phyloP scores from a whole-genome alignment of 129 eudicot species.

The Pulicaria dysenterica region DNA sequence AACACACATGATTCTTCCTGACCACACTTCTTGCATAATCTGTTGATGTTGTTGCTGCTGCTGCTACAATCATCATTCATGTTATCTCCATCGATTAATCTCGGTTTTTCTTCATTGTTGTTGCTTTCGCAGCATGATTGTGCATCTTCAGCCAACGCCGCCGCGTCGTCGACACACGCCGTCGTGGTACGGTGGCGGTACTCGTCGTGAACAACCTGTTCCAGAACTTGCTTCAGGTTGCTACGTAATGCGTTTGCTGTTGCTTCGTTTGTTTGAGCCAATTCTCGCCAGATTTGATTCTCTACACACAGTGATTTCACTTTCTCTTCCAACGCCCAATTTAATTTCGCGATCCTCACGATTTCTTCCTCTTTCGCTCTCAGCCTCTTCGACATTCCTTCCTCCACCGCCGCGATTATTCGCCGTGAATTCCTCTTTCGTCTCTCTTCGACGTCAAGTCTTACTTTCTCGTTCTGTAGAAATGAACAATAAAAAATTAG shows the following conservation, averaged over 20 bases:
- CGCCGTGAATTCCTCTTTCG: constrained; percentile 53
- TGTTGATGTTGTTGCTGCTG: constrained; percentile 13
- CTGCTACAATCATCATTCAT: constrained; percentile 29
- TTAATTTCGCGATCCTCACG: constrained; percentile 59
- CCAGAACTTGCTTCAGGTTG: constrained; percentile 69
- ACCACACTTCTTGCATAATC: constrained; percentile 74
- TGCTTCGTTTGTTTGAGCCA: constrained; percentile 92
- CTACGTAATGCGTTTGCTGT: constrained; percentile 74
- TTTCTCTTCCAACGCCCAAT: constrained; percentile 67
- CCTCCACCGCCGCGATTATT: constrained; percentile 62
- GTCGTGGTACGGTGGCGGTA: constrained; percentile 24
- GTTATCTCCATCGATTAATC: constrained; percentile 4
- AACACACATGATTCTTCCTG: constrained; percentile 67
- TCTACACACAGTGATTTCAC: constrained; percentile 69
- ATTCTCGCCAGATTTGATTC: constrained; percentile 85
- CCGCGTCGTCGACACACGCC: constrained; percentile 34
- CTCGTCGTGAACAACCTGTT: constrained; percentile 50
- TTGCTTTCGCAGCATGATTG: constrained; percentile 90
- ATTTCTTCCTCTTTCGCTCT: constrained; percentile 73
- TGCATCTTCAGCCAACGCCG: constrained; percentile 57
- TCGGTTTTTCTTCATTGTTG: constrained; percentile 30
- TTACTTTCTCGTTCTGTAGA: constrained; percentile 63
- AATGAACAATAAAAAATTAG: not conserved
- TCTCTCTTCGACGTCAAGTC: constrained; percentile 64
- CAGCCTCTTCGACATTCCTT: constrained; percentile 48